Conservation (phyloP, 2,329 filamentous ascomycete species). For the Fusarium sambucinum region DNA sequence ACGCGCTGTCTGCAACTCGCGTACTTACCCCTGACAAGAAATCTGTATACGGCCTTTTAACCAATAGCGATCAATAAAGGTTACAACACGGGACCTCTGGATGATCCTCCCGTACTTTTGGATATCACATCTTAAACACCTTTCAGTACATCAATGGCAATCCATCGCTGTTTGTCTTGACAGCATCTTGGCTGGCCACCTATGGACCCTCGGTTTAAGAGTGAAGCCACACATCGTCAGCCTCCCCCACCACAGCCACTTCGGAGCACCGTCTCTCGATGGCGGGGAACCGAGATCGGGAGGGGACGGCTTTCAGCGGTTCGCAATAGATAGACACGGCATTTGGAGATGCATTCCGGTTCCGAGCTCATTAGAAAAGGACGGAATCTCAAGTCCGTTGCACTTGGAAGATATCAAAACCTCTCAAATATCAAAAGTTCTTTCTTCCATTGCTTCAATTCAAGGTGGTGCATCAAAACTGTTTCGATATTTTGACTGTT, state of each 20-base stretch:
- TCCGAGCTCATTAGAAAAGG: constrained; percentile 32
- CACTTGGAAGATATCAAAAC: constrained; percentile 15
- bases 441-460: constrained; percentile 13
- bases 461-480: constrained; percentile 4
- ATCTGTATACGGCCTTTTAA: no score
- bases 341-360: constrained; percentile 13
- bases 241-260: constrained; percentile 45
- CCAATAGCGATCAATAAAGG: neutral
- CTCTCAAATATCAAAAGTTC: constrained; percentile 17
- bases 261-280: constrained; percentile 29
- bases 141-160: neutral
- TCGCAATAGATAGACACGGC: constrained; percentile 21
- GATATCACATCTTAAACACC: neutral
- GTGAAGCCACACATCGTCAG: constrained; percentile 37
- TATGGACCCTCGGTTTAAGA: neutral
- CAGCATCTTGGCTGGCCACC: neutral
- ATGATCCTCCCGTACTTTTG: neutral
- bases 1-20: neutral
- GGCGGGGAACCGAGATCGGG: constrained; percentile 42
- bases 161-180: neutral
- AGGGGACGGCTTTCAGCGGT: constrained; percentile 47
- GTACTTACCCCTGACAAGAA: neutral
- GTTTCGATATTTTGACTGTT: constrained; percentile 3
- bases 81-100: neutral
- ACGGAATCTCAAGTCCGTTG: constrained; percentile 34